These are phyloP conservation scores for Syzygium aqueum DNA, from an alignment of 345 rosid species.

Conservation along the genomic window DNA sequence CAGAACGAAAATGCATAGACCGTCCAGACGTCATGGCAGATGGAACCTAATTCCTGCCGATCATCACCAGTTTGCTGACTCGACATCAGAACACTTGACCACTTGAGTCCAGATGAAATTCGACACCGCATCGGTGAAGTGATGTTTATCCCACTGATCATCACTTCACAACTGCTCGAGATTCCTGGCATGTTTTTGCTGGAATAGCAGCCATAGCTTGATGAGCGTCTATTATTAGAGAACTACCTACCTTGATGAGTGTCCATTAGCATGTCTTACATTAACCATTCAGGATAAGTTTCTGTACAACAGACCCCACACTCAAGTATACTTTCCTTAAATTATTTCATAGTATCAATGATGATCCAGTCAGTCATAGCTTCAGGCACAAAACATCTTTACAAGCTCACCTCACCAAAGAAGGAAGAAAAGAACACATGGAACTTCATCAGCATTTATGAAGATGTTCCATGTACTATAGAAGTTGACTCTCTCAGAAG, in stretches of 20 bases:
- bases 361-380: neutral
- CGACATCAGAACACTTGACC: neutral
- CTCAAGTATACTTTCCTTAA: neutral
- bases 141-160: neutral
- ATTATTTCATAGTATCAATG: neutral
- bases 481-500: neutral
- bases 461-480: neutral
- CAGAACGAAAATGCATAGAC: neutral
- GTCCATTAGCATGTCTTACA: neutral
- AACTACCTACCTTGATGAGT: neutral
- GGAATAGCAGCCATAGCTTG: neutral
- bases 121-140: neutral
- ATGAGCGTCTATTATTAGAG: neutral
- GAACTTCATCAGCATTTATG: neutral
- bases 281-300: neutral
- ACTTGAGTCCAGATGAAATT: neutral
- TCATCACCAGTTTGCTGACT: neutral
- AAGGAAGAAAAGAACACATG: neutral
- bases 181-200: neutral
- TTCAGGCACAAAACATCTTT: neutral
- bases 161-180: neutral
- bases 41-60: neutral
- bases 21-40: rapidly evolving
- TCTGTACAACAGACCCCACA: neutral
- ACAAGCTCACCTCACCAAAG: conserved; percentile 3